Base-by-base conservation (phyloP, 2,329 filamentous ascomycete species). In the Sarocladium oryzae region DNA sequence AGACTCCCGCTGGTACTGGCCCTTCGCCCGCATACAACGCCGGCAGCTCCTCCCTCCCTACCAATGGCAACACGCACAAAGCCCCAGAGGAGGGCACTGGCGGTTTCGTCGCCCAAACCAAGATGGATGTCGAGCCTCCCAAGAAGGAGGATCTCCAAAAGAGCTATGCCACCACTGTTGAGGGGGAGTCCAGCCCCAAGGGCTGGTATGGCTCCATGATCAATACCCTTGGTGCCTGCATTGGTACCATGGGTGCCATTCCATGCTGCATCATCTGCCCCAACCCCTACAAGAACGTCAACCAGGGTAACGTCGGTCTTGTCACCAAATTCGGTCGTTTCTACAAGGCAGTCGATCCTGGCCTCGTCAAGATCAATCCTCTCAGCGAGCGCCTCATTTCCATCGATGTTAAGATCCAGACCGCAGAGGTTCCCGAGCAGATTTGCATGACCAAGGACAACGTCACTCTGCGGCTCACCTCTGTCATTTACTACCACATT, bases 401-500 rank as follows among this genome's bases (percentile, higher is more conserved):
- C 62, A 86, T 99, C 65, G 93, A 99, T 68, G 93, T 99, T 73
- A 99, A 97, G 83, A 96, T 97, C 61, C 93, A 99, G 74, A 96
- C 96, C 58, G 89, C 95, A 67, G 86, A 99, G 76, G 93, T 99
- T 21, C 92, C 92, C 16, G 84, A 91, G 71, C 93, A 99, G 72
- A 84, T 92, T 56, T 97, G 93, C 78, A 99, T 99, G 91, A 99
- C 93, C 68, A 97, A 97, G 75, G 93, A 99, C 77, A 99, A 99
- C 63, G 93, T 97, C 56, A 95, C 88, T 41, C 78, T 99, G 37
- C 85, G 91, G 61, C 78, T 99, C 59, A 97, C 91, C 45, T 95
- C 89, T 5, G 93, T 99, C 66, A 96, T 99, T 73, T 99, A 99
- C 80, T 99, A 99, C 76, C 91, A 96, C 77, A 92, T 99, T 64